Evolutionary conservation across 352 stramenopile genomes (phyloP), one percentile per base, ranked within the genome.

Genomic region (Phytophthora lateralis): DNA sequence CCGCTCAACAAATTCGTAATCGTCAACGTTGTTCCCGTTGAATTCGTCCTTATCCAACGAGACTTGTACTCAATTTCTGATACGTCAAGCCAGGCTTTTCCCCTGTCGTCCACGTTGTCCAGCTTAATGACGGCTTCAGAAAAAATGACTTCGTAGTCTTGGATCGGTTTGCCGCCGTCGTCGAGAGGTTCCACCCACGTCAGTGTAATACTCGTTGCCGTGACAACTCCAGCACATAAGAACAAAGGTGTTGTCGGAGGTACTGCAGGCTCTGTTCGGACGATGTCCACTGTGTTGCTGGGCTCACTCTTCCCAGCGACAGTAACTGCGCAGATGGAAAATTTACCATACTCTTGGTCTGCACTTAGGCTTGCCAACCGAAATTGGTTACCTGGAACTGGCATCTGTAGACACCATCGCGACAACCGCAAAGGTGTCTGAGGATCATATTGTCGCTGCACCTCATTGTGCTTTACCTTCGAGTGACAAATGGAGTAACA

Each of bases 71-170:
- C 67, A 18, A 89, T 63, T 18, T 87, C 78, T 0, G 78, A 84
- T 1, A 88, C 72, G 38, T 91, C 63, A 4, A 91, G 62, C 38
- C 78, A 80, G 4, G 46, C 43, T 14, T 81, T 79, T 11, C 90
- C 78, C 34, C 82, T 71, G 55, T 65, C 52, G 34, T 65, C 47
- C 10, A 65, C 42, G 12, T 38, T 51, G 44, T 73, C 42, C 10
- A 65, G 15, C 35, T 69, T 73, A 14, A 91, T 84, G 3, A 88
- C 49, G 4, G 78, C 80, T 55, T 90, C 80, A 0, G 67, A 60
- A 44, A 91, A 92, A 4, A 74, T 61, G 9, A 91, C 71, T 35
- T 92, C 80, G 18, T 91, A 92, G 41, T 90, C 82, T 20, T 83
- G 60, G 35, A 94, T 76, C 1, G 69, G 55, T 14, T 71, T 71